These are phyloP conservation scores for Xylaria sp. DNA, from an alignment of 2,329 filamentous ascomycete species.

Conservation along the genomic window DNA sequence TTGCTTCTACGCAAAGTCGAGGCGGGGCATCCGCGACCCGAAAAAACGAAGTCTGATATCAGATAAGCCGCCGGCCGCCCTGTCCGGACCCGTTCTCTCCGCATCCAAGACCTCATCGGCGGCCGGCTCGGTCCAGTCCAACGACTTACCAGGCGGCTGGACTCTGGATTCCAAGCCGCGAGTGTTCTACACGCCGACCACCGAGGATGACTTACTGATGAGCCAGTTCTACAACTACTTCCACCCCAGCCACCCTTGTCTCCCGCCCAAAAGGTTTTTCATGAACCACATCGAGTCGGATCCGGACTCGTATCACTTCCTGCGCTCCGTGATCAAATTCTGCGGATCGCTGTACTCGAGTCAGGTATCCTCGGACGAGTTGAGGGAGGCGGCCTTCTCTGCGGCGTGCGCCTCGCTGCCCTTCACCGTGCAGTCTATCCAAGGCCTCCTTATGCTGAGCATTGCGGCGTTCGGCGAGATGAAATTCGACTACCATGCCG, in stretches of 20 bases:
- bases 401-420: slow-evolving; percentile 38
- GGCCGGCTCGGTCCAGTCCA: slow-evolving; percentile 20
- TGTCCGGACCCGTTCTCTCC: slow-evolving; percentile 22
- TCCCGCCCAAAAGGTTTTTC: slow-evolving; percentile 40
- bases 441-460: slow-evolving; percentile 38
- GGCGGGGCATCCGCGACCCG: slow-evolving; percentile 46
- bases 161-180: slow-evolving; percentile 20
- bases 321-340: slow-evolving; percentile 40
- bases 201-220: slow-evolving; percentile 18
- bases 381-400: slow-evolving; percentile 37
- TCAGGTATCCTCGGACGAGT: slow-evolving; percentile 35
- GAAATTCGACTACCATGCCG: slow-evolving; percentile 33
- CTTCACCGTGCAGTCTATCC: slow-evolving; percentile 39
- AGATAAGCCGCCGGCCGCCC: slow-evolving; percentile 31
- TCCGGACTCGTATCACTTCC: slow-evolving; percentile 39
- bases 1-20: slow-evolving; percentile 52
- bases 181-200: slow-evolving; percentile 31
- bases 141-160: slow-evolving; percentile 30
- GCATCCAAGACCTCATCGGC: slow-evolving; percentile 27
- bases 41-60: slow-evolving; percentile 39
- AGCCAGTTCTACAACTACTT: slow-evolving; percentile 34
- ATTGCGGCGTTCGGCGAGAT: slow-evolving; percentile 37
- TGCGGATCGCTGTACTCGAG: slow-evolving; percentile 43
- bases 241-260: slow-evolving; percentile 40
- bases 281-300: slow-evolving; percentile 36